Evolutionary conservation across 306 rosid species (phyloP), one percentile per base, ranked within the genome.

Genomic region (Dryas drummondii): DNA sequence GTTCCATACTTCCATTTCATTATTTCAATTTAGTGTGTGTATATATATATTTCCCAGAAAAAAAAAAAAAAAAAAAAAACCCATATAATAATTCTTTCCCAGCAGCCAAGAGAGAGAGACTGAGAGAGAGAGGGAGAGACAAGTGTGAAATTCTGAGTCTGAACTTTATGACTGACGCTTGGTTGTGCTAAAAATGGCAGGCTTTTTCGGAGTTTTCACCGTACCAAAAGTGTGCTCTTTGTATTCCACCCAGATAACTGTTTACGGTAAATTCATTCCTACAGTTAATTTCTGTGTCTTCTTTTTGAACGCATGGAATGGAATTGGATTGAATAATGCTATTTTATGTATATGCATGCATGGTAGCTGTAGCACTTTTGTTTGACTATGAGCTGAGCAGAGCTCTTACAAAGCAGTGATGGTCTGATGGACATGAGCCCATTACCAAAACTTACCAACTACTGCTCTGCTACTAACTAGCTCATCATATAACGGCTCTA

Each of bases 141-240:
- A 80, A 52, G 54, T 62, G 76, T 58, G 56, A 73, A 73, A 40
- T 48, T 66, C 65, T 73, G 62, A 32, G 26, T 53, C 46, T 27
- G 45, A 54, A 26, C 45, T 60, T 61, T 63, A 5, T 22, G 19
- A 78, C 87, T 85, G 83, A 88, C 87, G 60, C 68, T 52, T 74
- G 65, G 72, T 63, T 80, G 69, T 78, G 78, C 71, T 76, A 44
- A 68, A 47, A 78, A 74, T 56, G 64, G 41, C 96, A 93, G 98
- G 98, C 59, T 93, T 93, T 86, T 79, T 91, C 64, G 98, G 91
- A 58, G 91, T 89, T 26, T 93, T 93, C 55, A 93, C 91, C 5
- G 78, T 93, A 48, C 98, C 98, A 74, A 93, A 88, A 78, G 53
- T 91, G 76, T 89, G 90, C 74, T 87, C 92, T 4, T 85, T 84